Percentiles rank a stretch among this genome's conserved stretches.
These are phyloP conservation scores for Phytomonas sp. DNA, from an alignment of 208 protist genomes.

Conservation along the genomic window DNA sequence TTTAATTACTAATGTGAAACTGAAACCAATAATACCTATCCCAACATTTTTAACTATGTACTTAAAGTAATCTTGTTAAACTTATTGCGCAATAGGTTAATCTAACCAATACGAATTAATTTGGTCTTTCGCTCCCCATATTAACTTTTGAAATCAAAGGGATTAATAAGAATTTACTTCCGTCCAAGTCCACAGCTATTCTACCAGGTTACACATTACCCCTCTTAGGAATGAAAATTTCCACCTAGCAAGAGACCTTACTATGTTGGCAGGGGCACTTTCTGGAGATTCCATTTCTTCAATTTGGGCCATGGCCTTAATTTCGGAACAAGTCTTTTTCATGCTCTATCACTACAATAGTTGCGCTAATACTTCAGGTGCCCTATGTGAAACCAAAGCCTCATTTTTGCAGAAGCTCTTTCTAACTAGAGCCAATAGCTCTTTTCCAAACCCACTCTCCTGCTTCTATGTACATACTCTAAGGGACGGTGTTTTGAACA, in stretches of 20 bases:
- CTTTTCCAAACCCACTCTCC: slow-evolving; percentile 77
- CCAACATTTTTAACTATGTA: neutral
- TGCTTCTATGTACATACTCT: slow-evolving; percentile 53
- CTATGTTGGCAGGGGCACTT: slow-evolving; percentile 11
- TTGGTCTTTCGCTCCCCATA: neutral
- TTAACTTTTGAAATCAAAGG: neutral
- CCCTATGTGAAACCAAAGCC: slow-evolving; percentile 67
- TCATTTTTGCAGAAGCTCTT: slow-evolving; percentile 85
- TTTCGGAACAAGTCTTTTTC: slow-evolving; percentile 61
- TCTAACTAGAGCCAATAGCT: slow-evolving; percentile 41
- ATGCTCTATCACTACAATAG: slow-evolving; percentile 75
- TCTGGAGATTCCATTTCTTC: slow-evolving; percentile 14
- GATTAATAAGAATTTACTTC: neutral
- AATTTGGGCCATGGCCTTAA: slow-evolving; percentile 61
- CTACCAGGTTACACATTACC: neutral
- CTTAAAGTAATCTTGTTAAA: neutral
- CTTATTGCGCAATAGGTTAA: neutral
- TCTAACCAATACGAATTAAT: neutral
- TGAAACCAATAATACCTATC: neutral
- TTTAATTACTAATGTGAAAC: neutral
- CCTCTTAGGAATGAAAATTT: neutral
- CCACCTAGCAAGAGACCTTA: neutral
- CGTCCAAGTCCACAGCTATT: neutral
- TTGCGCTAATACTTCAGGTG: slow-evolving; percentile 71
- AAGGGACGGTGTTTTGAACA: slow-evolving; percentile 58